Evolutionary conservation across 2,329 filamentous ascomycete genomes (phyloP), one percentile per base, ranked within the genome.

Genomic region (Xylariaceae sp.): DNA sequence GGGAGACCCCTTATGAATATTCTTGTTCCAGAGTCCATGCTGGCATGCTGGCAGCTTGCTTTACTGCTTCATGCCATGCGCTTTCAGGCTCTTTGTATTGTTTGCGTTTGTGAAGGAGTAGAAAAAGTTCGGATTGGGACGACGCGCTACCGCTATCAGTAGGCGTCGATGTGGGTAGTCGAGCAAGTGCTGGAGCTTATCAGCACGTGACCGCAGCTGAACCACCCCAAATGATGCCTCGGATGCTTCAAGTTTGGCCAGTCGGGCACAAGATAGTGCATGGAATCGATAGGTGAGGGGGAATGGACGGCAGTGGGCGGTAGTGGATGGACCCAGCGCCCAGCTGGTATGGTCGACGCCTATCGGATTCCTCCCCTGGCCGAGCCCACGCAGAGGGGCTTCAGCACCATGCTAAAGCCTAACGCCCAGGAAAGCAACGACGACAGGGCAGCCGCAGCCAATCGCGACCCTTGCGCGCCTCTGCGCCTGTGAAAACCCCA

Each of bases 1-100:
- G 94, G 94, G 53, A 99, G 78, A 55, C 92, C 79, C 82, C 88
- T 80, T 81, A 97, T 75, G 75, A 95, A 88, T 45, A 88, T 77
- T 59, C 80, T 85, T 70, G 89, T 38, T 38, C 34, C 94, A 71
- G 79, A 78, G 60, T 77, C 76, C 56, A 58, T 58, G 2, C 6
- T 51, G 18, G 36, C 34, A 45, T 19, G 41, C 10, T 22, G 43
- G 17, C 12, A 46, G 18, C 13, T 6, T 42, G 18, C 13, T 6
- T 42, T n/a, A 18, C 17, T 34, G 19, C 39, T n/a, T 42, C 42
- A 45, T 41, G 36, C 42, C 14, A 31, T 41, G 14, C 11, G 19
- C 28, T 22, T 16, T 28, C 17, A 31, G 28, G 31, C 14, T 34
- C 38, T 40, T 41, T 43, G 45, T 46, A 7, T 36, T 48, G 44